Conservation (phyloP, 257 asterid genomes). For the Ehretia macrophylla region DNA sequence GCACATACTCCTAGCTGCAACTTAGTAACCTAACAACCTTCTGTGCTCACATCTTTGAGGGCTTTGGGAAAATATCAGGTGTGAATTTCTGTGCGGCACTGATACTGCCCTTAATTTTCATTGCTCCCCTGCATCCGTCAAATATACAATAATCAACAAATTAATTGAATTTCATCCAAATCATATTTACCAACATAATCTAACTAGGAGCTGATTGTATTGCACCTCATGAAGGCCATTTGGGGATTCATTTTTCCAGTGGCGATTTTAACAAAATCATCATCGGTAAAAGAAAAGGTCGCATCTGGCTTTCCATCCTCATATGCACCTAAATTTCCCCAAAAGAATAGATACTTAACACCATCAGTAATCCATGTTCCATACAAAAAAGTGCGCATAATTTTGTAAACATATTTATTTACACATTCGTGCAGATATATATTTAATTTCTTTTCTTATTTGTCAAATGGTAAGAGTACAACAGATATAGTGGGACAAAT, state of each 20-base stretch:
- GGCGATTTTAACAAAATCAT: constrained; percentile 43
- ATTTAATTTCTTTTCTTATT: too few relatives aligned
- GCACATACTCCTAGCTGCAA: background rate
- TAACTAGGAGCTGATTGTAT: background rate
- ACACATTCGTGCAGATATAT: too few relatives aligned
- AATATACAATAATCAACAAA: background rate
- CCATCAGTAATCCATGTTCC: background rate
- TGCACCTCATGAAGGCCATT: constrained; percentile 60
- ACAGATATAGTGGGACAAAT: too few relatives aligned
- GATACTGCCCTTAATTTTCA: constrained; percentile 84
- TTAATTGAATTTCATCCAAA: background rate
- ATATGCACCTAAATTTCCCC: constrained; percentile 44
- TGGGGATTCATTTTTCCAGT: constrained; percentile 54
- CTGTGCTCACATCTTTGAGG: constrained; percentile 73
- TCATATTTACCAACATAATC: background rate
- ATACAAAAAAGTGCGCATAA: background rate
- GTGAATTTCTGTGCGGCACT: constrained; percentile 93
- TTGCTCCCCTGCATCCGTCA: constrained; percentile 57
- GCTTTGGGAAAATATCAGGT: constrained; percentile 93
- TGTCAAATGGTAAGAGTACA: too few relatives aligned
- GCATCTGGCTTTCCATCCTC: constrained; percentile 97
- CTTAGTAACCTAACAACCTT: background rate
- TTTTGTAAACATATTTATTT: too few relatives aligned
- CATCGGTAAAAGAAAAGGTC: constrained; percentile 85
- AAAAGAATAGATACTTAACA: background rate